Percentiles rank a stretch among this genome's conserved stretches.
Conservation (phyloP, 1,139 yeast genomes). For the Kurtzmaniella quercitrusa region DNA sequence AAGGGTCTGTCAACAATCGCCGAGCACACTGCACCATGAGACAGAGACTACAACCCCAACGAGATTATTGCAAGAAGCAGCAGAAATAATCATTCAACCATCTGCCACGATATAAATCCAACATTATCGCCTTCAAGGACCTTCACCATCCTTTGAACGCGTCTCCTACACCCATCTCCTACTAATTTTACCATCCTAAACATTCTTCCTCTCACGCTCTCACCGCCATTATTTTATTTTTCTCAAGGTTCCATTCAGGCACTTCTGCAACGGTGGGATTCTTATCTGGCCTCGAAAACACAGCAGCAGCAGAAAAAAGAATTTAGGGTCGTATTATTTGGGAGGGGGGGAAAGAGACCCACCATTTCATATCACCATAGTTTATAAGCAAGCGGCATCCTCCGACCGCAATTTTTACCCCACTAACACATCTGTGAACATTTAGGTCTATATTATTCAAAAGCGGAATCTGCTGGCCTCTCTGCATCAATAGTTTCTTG, state of each 20-base stretch:
- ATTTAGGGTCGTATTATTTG: constrained; percentile 1
- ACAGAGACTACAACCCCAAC: too few relatives aligned
- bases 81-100: too few relatives aligned
- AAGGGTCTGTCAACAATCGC: too few relatives aligned
- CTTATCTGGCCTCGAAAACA: constrained; percentile 2
- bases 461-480: not conserved
- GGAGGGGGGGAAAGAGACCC: not conserved
- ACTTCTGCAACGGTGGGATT: constrained; percentile 9
- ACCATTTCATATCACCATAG: not conserved
- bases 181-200: too few relatives aligned
- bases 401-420: not conserved
- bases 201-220: not conserved
- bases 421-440: not conserved
- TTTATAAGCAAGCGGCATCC: not conserved
- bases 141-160: too few relatives aligned
- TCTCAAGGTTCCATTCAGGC: constrained; percentile 6
- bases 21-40: too few relatives aligned
- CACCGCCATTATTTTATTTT: constrained; percentile 2
- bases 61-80: too few relatives aligned
- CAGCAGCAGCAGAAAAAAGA: not conserved
- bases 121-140: too few relatives aligned
- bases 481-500: not conserved
- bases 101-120: too few relatives aligned
- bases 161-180: too few relatives aligned
- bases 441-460: not conserved